Conservation (phyloP, 805 yeast genomes). For the Schwanniomyces vanrijiae region DNA sequence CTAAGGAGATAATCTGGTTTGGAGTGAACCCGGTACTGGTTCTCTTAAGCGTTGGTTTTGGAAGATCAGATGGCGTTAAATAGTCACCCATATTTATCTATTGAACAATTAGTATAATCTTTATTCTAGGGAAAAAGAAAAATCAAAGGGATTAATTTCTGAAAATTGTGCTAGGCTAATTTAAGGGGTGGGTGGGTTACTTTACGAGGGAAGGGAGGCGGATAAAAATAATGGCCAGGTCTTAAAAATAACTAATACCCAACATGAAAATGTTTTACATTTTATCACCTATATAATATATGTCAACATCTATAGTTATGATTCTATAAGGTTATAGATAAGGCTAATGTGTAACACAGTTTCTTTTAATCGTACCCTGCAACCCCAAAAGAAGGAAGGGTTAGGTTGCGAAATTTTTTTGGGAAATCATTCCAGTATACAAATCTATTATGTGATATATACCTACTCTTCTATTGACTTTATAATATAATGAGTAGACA, state of each 20-base stretch:
- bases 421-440: not conserved
- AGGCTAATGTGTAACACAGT: not conserved
- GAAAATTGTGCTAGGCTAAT: not conserved
- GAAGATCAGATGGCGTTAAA: constrained; percentile 37
- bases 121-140: not conserved
- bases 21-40: constrained; percentile 91
- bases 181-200: not conserved
- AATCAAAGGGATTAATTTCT: not conserved
- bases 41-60: constrained; percentile 55
- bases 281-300: not conserved
- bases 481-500: too few species aligned
- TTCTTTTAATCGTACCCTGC: not conserved
- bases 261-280: not conserved
- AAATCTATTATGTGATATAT: too few species aligned
- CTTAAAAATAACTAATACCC: not conserved
- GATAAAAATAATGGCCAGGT: not conserved
- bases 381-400: not conserved
- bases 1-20: constrained; percentile 80
- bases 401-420: not conserved
- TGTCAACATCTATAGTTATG: too few species aligned
- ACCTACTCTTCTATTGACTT: too few species aligned
- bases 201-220: not conserved
- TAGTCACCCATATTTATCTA: constrained; percentile 30
- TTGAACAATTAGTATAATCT: not conserved
- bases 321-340: not conserved